These are phyloP conservation scores for Collybia mongolica DNA, from an alignment of 768 basidiomycete genomes.

Conservation along the genomic window DNA sequence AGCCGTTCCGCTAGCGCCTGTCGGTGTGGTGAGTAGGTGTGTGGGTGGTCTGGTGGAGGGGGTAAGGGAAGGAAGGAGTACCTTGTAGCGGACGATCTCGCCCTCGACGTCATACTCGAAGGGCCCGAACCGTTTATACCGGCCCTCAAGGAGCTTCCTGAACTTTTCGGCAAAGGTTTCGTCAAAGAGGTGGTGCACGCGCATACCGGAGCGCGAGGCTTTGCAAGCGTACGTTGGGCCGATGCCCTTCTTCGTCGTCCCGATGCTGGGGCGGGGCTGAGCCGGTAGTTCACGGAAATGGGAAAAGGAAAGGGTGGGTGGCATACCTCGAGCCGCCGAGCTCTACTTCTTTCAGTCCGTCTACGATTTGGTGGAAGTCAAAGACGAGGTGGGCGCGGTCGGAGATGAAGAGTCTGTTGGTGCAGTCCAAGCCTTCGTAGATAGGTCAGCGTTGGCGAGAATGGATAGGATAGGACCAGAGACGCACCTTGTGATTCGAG, in stretches of 20 bases:
- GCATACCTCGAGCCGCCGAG: slow-evolving; percentile 81
- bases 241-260: slow-evolving; percentile 97
- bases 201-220: slow-evolving; percentile 92
- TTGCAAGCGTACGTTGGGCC: slow-evolving; percentile 99
- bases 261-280: slow-evolving; percentile 59
- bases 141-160: slow-evolving; percentile 91
- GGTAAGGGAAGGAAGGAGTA: no score
- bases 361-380: slow-evolving; percentile 99
- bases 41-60: no score
- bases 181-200: slow-evolving; percentile 96
- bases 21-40: no score
- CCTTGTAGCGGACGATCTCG: slow-evolving; percentile 93
- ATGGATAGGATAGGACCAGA: neutral
- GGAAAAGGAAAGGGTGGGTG: slow-evolving; percentile 2
- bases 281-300: neutral
- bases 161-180: slow-evolving; percentile 88
- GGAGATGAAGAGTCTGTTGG: slow-evolving; percentile 84
- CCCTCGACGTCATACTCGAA: slow-evolving; percentile 99
- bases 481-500: slow-evolving; percentile 78
- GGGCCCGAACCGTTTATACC: slow-evolving; percentile 96
- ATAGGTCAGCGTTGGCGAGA: neutral
- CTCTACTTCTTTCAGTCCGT: slow-evolving; percentile 97
- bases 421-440: slow-evolving; percentile 78
- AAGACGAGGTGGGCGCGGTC: slow-evolving; percentile 97
- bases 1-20: slow-evolving; percentile 83